These are phyloP conservation scores for Aspergillus alliaceus DNA, from an alignment of 2,329 filamentous ascomycete genomes.

Conservation along the genomic window DNA sequence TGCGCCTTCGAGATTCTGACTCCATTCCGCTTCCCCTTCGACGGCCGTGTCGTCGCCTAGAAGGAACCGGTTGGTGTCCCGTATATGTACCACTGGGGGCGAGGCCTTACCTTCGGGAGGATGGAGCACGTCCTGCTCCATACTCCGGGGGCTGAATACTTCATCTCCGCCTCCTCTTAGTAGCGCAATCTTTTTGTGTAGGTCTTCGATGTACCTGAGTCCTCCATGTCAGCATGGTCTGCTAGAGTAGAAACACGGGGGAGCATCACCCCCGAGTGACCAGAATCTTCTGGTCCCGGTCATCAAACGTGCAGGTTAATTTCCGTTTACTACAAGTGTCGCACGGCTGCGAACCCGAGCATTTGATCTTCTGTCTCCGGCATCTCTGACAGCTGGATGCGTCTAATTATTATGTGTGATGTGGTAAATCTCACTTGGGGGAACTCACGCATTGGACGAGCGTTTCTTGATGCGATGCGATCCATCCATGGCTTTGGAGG, in stretches of 20 bases:
- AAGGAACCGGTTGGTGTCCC: not conserved
- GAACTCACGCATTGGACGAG: slow-evolving; percentile 35
- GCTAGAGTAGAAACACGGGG: too few species aligned
- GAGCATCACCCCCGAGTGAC: slow-evolving; percentile 47
- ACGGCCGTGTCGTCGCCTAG: slow-evolving; percentile 6
- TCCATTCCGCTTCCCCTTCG: slow-evolving; percentile 8
- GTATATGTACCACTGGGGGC: slow-evolving; percentile 2
- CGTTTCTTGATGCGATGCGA: slow-evolving; percentile 29
- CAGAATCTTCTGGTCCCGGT: slow-evolving; percentile 51
- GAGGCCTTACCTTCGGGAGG: slow-evolving; percentile 12
- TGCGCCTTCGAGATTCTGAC: slow-evolving; percentile 28
- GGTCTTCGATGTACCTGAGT: slow-evolving; percentile 36
- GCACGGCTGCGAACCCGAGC: slow-evolving; percentile 45
- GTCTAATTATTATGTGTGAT: too few species aligned
- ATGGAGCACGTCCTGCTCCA: slow-evolving; percentile 11
- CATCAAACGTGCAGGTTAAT: slow-evolving; percentile 45
- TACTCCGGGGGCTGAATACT: slow-evolving; percentile 18
- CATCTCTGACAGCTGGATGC: slow-evolving; percentile 44
- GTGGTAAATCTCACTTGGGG: too few species aligned
- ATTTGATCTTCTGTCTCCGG: slow-evolving; percentile 49
- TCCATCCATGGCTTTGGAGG: slow-evolving; percentile 8
- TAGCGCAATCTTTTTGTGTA: slow-evolving; percentile 32
- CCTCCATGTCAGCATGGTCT: not conserved
- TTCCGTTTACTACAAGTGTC: slow-evolving; percentile 46
- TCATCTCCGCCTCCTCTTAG: slow-evolving; percentile 19